Conservation (phyloP, 2,329 filamentous ascomycete species). For the Lachnellula arida region DNA sequence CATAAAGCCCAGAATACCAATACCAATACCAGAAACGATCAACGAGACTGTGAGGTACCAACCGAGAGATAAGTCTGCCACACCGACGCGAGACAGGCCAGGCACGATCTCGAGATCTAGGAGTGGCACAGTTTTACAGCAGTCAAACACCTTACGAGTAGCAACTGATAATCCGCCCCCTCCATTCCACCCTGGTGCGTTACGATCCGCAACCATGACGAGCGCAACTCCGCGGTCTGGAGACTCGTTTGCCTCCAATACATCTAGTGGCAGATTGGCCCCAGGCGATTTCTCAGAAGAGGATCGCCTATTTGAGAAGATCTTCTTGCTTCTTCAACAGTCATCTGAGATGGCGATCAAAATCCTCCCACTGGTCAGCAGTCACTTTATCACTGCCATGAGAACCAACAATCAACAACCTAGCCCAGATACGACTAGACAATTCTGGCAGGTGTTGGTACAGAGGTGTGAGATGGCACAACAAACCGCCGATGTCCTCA, state of each 20-base stretch:
- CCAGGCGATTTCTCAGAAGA: constrained; percentile 64
- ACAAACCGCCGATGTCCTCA: constrained; percentile 68
- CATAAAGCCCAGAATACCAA: constrained; percentile 6
- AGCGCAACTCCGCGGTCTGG: constrained; percentile 71
- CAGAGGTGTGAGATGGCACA: constrained; percentile 66
- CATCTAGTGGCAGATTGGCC: constrained; percentile 27
- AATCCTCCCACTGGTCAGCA: constrained; percentile 64
- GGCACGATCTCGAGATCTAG: constrained; percentile 30
- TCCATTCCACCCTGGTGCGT: constrained; percentile 46
- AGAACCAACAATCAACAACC: constrained; percentile 58
- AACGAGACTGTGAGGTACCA: constrained; percentile 47
- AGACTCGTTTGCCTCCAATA: constrained; percentile 63
- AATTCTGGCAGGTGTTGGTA: constrained; percentile 67
- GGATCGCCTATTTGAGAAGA: constrained; percentile 74
- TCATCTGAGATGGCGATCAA: constrained; percentile 70
- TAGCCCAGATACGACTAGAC: constrained; percentile 54
- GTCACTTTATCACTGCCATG: constrained; percentile 60
- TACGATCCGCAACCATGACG: constrained; percentile 46
- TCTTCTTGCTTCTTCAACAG: constrained; percentile 70
- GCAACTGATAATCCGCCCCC: constrained; percentile 48
- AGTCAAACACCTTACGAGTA: constrained; percentile 41
- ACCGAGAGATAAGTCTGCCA: constrained; percentile 48
- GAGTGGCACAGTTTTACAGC: constrained; percentile 31
- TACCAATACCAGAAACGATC: constrained; percentile 7
- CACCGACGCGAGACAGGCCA: constrained; percentile 48